Percentiles rank a stretch among this genome's conserved stretches.
Evolutionary conservation across 805 yeast genomes (phyloP).

Genomic region (Lipomyces spencermartinsiae): DNA sequence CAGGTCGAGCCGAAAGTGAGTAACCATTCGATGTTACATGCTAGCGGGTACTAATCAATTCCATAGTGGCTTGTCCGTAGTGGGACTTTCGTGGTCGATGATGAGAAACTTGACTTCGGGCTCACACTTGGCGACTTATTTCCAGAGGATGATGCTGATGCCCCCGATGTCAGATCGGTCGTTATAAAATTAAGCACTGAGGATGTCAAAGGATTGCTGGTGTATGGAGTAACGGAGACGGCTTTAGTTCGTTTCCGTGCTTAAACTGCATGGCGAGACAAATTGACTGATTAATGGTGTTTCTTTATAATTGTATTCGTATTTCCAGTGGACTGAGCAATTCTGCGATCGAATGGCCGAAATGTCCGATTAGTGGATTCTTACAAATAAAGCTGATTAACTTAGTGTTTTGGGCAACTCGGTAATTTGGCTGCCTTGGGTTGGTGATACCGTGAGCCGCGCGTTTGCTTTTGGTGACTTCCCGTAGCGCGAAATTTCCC

Average conservation of each 20-base stretch:
- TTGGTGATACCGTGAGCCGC: no score
- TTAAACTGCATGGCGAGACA: background rate
- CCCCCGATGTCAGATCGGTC: conserved; percentile 1
- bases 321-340: conserved; percentile 1
- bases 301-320: background rate
- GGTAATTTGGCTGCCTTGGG: no score
- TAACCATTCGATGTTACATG: background rate
- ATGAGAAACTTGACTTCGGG: background rate
- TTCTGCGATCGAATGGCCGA: background rate
- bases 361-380: no score
- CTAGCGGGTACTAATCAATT: background rate
- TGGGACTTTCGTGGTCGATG: background rate
- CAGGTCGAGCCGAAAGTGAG: background rate
- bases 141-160: background rate
- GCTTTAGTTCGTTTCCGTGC: conserved; percentile 1
- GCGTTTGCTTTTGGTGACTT: no score
- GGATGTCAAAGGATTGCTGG: background rate
- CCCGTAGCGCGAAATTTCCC: no score
- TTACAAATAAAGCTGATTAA: no score
- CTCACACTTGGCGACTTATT: conserved; percentile 2
- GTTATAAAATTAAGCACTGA: background rate
- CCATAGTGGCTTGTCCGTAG: conserved; percentile 3
- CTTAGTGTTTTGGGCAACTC: no score
- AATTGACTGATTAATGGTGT: background rate
- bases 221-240: background rate